These are phyloP conservation scores for Crucibulum laeve DNA, from an alignment of 768 basidiomycete genomes.

Conservation along the genomic window DNA sequence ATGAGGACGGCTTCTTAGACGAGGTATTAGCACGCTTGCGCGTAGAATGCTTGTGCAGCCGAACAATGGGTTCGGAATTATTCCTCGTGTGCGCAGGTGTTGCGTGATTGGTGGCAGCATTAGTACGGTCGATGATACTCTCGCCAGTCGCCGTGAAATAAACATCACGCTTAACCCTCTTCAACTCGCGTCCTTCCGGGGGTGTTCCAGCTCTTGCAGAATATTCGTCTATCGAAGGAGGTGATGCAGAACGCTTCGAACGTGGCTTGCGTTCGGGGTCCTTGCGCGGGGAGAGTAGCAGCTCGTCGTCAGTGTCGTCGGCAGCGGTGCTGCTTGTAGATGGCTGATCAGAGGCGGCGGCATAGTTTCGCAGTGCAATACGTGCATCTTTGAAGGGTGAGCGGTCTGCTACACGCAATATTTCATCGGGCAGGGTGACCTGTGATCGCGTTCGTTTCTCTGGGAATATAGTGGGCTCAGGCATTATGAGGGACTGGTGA, in stretches of 20 bases:
- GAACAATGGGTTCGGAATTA: slow-evolving; percentile 27
- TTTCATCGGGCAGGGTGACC: slow-evolving; percentile 38
- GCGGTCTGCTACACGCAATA: slow-evolving; percentile 38
- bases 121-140: slow-evolving; percentile 8
- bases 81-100: slow-evolving; percentile 25
- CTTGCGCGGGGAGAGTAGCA: slow-evolving; percentile 40
- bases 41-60: slow-evolving; percentile 12
- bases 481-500: slow-evolving; percentile 13
- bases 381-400: slow-evolving; percentile 55
- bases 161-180: slow-evolving; percentile 30
- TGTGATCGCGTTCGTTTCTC: slow-evolving; percentile 50
- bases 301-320: slow-evolving; percentile 41
- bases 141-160: slow-evolving; percentile 8
- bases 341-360: slow-evolving; percentile 5
- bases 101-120: slow-evolving; percentile 5
- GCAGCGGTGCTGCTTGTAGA: slow-evolving; percentile 10
- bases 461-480: slow-evolving; percentile 19
- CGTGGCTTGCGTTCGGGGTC: slow-evolving; percentile 9
- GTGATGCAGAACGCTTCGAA: slow-evolving; percentile 39
- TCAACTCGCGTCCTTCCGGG: slow-evolving; percentile 25
- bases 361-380: slow-evolving; percentile 25
- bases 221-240: slow-evolving; percentile 25
- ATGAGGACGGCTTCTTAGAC: slow-evolving; percentile 22
- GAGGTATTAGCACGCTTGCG: slow-evolving; percentile 21
- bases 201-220: slow-evolving; percentile 15